Conservation (phyloP, 2,329 filamentous ascomycete species). For the Lecanicillium sp. region DNA sequence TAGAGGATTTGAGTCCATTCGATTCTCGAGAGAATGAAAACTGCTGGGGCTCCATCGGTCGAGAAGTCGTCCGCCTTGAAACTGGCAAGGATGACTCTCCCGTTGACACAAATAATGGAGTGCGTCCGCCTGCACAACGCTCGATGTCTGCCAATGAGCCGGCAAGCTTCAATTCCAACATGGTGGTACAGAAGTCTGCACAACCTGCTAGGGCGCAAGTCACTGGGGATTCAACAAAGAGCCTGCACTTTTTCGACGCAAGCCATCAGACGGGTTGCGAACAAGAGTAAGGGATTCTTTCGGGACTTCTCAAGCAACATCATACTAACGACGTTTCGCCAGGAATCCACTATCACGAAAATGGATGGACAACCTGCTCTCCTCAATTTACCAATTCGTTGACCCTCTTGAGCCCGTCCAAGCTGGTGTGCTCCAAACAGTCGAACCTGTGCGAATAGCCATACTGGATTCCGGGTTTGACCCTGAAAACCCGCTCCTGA, state of each 20-base stretch:
- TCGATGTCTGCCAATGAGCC: too few species aligned
- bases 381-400: neutral
- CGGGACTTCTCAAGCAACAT: too few species aligned
- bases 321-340: too few species aligned
- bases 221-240: too few species aligned
- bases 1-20: neutral
- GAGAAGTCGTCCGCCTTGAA: neutral
- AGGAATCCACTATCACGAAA: too few species aligned
- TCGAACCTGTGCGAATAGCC: neutral
- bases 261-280: neutral
- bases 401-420: neutral
- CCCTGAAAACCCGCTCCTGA: neutral
- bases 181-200: too few species aligned
- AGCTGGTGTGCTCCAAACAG: neutral
- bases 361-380: neutral
- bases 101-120: too few species aligned
- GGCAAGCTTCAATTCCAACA: too few species aligned
- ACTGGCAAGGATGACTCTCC: too few species aligned
- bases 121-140: too few species aligned
- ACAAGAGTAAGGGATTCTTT: too few species aligned
- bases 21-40: neutral
- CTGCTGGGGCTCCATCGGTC: neutral
- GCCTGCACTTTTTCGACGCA: neutral
- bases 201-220: too few species aligned
- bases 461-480: constrained; percentile 1